Evolutionary conservation across 2,329 filamentous ascomycete genomes (phyloP).

Genomic region (Neurospora sp.): DNA sequence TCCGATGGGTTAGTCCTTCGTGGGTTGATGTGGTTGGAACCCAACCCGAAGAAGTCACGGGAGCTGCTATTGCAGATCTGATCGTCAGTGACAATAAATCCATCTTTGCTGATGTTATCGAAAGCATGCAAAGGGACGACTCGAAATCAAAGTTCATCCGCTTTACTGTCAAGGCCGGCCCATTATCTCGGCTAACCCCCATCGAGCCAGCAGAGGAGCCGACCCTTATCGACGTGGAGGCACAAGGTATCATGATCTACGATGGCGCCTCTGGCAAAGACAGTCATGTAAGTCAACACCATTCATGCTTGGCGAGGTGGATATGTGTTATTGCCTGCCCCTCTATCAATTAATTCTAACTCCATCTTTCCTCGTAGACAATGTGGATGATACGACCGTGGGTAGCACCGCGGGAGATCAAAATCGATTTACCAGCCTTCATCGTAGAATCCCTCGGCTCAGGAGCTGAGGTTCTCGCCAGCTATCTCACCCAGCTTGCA

Average conservation of each 20-base stretch:
- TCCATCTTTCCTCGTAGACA: slow-evolving; percentile 45
- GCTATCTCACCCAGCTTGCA: slow-evolving; percentile 81
- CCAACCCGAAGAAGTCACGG: slow-evolving; percentile 59
- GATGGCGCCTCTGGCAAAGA: slow-evolving; percentile 77
- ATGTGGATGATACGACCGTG: slow-evolving; percentile 99
- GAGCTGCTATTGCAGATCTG: slow-evolving; percentile 68
- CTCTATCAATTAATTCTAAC: not conserved
- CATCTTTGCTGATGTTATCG: slow-evolving; percentile 73
- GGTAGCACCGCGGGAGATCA: slow-evolving; percentile 79
- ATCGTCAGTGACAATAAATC: slow-evolving; percentile 68
- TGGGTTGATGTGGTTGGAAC: slow-evolving; percentile 92
- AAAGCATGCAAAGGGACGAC: slow-evolving; percentile 86
- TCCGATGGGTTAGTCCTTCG: slow-evolving; percentile 94
- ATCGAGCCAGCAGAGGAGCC: slow-evolving; percentile 30
- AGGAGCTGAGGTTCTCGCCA: slow-evolving; percentile 86
- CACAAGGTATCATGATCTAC: slow-evolving; percentile 97
- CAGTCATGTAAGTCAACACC: slow-evolving; percentile 63
- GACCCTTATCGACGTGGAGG: slow-evolving; percentile 69
- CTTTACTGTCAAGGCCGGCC: slow-evolving; percentile 62
- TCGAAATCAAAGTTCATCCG: slow-evolving; percentile 84
- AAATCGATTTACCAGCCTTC: slow-evolving; percentile 82
- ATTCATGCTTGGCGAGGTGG: not conserved
- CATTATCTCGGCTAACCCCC: slow-evolving; percentile 53
- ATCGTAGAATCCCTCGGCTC: slow-evolving; percentile 91
- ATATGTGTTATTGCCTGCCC: not conserved